These are phyloP conservation scores for Penicillium sp. DNA, from an alignment of 2,329 filamentous ascomycete genomes.

Conservation along the genomic window DNA sequence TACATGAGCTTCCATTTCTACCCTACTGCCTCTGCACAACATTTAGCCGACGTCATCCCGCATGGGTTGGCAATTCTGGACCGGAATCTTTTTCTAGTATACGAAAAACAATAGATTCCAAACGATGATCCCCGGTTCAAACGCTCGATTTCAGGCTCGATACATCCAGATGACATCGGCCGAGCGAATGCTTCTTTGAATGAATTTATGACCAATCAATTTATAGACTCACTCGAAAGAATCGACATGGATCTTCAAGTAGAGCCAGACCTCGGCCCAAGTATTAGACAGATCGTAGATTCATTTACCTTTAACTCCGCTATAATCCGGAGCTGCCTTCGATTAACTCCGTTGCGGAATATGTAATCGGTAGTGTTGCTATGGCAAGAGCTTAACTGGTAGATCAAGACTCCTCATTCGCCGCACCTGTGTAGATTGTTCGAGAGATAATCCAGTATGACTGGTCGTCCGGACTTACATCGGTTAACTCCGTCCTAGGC, in stretches of 20 bases:
- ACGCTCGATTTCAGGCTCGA: too few species aligned
- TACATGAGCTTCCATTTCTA: too few species aligned
- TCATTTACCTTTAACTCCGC: slow-evolving; percentile 2
- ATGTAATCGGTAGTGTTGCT: slow-evolving; percentile 5
- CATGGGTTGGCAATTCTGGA: too few species aligned
- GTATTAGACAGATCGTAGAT: slow-evolving; percentile 1
- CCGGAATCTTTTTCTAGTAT: too few species aligned
- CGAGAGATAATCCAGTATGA: slow-evolving; percentile 3
- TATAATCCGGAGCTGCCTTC: slow-evolving; percentile 8
- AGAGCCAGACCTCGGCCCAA: slow-evolving; percentile 2
- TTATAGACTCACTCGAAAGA: too few species aligned
- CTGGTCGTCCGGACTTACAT: slow-evolving; percentile 4
- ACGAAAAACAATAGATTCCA: too few species aligned
- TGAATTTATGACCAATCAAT: too few species aligned
- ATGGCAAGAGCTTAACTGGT: slow-evolving; percentile 4
- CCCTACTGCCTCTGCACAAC: too few species aligned
- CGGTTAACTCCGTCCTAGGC: slow-evolving; percentile 4
- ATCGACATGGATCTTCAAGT: slow-evolving; percentile 1
- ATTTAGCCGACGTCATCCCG: too few species aligned
- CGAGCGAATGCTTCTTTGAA: too few species aligned
- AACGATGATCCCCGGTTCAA: too few species aligned
- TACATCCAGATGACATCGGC: too few species aligned
- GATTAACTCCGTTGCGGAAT: slow-evolving; percentile 6
- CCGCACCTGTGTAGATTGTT: neutral
- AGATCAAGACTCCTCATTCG: slow-evolving; percentile 9